phyloP scores from a whole-genome alignment of 495 filamentous ascomycete genomes.

The Hypoxylon subgilvum region DNA sequence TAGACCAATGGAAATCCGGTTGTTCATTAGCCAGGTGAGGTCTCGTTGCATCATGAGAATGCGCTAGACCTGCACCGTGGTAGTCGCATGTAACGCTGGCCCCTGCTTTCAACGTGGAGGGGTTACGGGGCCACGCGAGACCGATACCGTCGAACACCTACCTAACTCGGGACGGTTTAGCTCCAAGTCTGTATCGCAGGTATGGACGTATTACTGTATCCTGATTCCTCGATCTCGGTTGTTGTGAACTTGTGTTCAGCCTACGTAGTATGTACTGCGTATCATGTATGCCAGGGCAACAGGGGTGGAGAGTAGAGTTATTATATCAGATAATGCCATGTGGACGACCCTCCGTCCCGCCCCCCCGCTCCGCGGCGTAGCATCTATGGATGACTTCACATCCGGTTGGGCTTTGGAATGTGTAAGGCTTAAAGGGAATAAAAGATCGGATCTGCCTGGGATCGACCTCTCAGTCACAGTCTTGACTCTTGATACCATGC shows the following conservation, averaged over 20 bases:
- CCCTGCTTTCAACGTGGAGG: slow-evolving; percentile 4
- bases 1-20: slow-evolving; percentile 6
- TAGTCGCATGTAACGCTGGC: slow-evolving; percentile 22
- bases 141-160: slow-evolving; percentile 4
- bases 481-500: too few relatives aligned
- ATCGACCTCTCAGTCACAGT: too few relatives aligned
- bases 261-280: not conserved
- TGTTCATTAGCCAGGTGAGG: slow-evolving; percentile 11
- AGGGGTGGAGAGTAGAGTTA: not conserved
- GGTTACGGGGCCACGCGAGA: slow-evolving; percentile 6
- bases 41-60: slow-evolving; percentile 24
- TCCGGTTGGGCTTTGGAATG: too few relatives aligned
- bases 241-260: too few relatives aligned
- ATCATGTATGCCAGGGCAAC: too few relatives aligned
- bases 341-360: too few relatives aligned
- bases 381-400: too few relatives aligned
- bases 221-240: not conserved
- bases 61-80: slow-evolving; percentile 19
- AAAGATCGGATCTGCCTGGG: too few relatives aligned
- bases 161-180: not conserved
- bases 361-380: too few relatives aligned
- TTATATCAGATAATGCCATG: too few relatives aligned
- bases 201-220: not conserved
- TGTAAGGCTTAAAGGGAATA: too few relatives aligned
- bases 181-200: not conserved